A percentile compares a stretch with the other conserved stretches of the same genome.
Evolutionary conservation across 225 moss, liverwort and hornwort genomes (phyloP).

Genomic region (Antitrichia curtipendula): DNA sequence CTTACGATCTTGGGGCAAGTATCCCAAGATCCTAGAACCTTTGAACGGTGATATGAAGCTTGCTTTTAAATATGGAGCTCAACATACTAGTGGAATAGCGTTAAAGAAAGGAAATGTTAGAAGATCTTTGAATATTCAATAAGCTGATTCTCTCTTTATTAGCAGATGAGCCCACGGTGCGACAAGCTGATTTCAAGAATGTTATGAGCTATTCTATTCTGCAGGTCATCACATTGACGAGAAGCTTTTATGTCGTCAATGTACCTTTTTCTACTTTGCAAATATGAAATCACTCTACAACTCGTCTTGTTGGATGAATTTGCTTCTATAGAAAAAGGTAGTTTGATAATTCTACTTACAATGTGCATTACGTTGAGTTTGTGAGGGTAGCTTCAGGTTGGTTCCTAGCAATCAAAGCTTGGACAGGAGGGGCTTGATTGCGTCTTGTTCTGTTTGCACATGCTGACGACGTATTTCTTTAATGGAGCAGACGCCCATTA

Average conservation of each 20-base stretch:
- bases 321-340: not conserved
- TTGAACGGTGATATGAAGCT: not conserved
- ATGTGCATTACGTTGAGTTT: not conserved
- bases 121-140: not conserved
- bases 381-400: not conserved
- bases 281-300: not conserved
- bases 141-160: not conserved
- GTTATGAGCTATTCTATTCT: not conserved
- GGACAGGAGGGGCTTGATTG: not conserved
- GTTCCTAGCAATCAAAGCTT: conserved; percentile 9
- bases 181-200: not conserved
- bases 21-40: not conserved
- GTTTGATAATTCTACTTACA: not conserved
- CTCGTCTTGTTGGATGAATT: not conserved
- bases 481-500: conserved; percentile 48
- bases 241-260: not conserved
- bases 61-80: not conserved
- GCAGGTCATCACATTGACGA: not conserved
- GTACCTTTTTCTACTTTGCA: not conserved
- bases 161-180: not conserved
- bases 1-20: not conserved
- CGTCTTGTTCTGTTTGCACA: conserved; percentile 33
- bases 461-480: conserved; percentile 30
- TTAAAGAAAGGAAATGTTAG: not conserved
- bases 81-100: not conserved